A percentile compares a stretch with the other conserved stretches of the same genome.
Evolutionary conservation across 2,329 filamentous ascomycete species (phyloP).

Genomic region (Fusarium sp.): DNA sequence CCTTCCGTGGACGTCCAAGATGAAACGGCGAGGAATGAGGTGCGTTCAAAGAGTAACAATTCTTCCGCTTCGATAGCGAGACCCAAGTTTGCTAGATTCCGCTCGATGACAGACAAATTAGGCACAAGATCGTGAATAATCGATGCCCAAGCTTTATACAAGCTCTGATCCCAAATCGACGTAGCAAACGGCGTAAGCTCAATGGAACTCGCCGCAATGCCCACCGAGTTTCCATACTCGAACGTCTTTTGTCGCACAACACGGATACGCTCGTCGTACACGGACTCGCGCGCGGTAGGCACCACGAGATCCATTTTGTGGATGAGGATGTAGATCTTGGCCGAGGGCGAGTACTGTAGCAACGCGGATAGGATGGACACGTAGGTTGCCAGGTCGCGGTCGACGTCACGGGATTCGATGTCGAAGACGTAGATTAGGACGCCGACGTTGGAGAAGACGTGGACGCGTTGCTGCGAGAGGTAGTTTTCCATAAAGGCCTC

Average conservation of each 20-base stretch:
- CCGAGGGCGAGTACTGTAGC: conserved; percentile 81
- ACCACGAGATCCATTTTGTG: conserved; percentile 99
- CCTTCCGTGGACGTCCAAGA: conserved; percentile 84
- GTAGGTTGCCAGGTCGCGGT: conserved; percentile 93
- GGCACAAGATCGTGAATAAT: conserved; percentile 99
- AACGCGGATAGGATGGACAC: conserved; percentile 89
- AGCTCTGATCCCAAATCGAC: conserved; percentile 97
- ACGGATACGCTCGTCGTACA: conserved; percentile 86
- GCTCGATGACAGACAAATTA: conserved; percentile 88
- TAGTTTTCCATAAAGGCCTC: conserved; percentile 99
- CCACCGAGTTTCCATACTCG: conserved; percentile 60
- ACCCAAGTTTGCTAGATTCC: conserved; percentile 84
- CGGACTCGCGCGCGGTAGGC: conserved; percentile 78
- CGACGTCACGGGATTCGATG: conserved; percentile 94
- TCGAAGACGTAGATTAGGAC: conserved; percentile 99
- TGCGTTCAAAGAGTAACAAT: conserved; percentile 93
- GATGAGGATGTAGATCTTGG: conserved; percentile 92
- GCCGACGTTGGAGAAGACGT: conserved; percentile 96
- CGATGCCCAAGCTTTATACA: conserved; percentile 98
- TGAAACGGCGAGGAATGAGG: conserved; percentile 96
- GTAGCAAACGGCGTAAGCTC: conserved; percentile 91
- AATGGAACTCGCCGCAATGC: conserved; percentile 57
- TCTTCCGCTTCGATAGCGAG: conserved; percentile 92
- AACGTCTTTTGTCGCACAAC: conserved; percentile 80
- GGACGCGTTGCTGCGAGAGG: conserved; percentile 91